phyloP scores from a whole-genome alignment of 768 basidiomycete genomes.

The Naganishia vishniacii region DNA sequence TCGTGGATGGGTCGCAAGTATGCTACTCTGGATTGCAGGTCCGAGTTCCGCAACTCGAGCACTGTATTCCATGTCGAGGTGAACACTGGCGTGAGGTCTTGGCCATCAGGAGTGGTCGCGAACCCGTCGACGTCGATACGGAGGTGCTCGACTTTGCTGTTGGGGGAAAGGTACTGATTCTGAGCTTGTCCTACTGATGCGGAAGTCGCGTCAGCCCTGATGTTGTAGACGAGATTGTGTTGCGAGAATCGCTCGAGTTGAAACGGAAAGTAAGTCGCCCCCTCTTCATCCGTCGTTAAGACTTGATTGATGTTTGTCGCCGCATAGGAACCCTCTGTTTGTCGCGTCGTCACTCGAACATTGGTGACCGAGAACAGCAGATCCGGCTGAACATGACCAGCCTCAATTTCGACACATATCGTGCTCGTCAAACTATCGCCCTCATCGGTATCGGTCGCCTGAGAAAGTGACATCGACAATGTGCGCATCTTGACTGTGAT shows the following conservation, averaged over 20 bases:
- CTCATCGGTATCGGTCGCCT: background rate
- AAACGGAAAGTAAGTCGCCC: constrained; percentile 8
- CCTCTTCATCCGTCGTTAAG: constrained; percentile 1
- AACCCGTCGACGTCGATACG: constrained; percentile 23
- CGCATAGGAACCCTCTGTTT: constrained; percentile 7
- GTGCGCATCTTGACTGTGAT: constrained; percentile 23
- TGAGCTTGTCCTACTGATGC: background rate
- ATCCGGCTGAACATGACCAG: constrained; percentile 11
- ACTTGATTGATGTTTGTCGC: background rate
- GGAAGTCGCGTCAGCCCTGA: constrained; percentile 5
- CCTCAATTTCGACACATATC: constrained; percentile 24
- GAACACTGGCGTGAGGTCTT: constrained; percentile 1
- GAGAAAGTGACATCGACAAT: background rate
- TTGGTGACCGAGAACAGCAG: constrained; percentile 14
- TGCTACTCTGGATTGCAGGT: background rate
- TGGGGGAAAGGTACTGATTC: constrained; percentile 12
- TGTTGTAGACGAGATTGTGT: constrained; percentile 21
- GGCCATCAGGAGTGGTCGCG: background rate
- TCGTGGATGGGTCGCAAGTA: background rate
- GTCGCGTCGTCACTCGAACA: constrained; percentile 7
- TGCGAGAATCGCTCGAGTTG: constrained; percentile 10
- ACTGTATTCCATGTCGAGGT: constrained; percentile 26
- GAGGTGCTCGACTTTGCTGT: background rate
- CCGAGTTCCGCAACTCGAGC: constrained; percentile 19
- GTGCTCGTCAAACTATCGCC: constrained; percentile 12